A percentile compares a stretch with the other conserved stretches of the same genome.
These are phyloP conservation scores for Lactarius sp. DNA, from an alignment of 768 basidiomycete genomes.

Conservation along the genomic window DNA sequence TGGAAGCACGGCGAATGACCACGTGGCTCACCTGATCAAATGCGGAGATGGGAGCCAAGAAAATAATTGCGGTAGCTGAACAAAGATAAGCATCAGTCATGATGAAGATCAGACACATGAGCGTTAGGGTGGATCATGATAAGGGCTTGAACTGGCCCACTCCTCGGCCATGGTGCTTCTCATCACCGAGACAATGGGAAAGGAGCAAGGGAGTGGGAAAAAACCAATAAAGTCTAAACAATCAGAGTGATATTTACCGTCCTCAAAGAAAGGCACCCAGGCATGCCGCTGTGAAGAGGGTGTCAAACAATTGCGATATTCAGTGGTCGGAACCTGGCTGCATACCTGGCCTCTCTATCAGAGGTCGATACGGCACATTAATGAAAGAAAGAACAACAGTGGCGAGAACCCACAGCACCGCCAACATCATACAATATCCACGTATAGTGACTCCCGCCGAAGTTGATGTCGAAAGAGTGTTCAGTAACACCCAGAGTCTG, in stretches of 20 bases:
- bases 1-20: background rate
- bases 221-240: constrained; percentile 51
- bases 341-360: constrained; percentile 26
- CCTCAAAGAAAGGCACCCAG: constrained; percentile 84
- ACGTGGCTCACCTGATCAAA: constrained; percentile 67
- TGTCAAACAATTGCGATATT: background rate
- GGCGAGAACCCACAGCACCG: constrained; percentile 54
- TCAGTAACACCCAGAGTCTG: constrained; percentile 79
- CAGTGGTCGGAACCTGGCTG: background rate
- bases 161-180: constrained; percentile 3
- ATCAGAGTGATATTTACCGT: constrained; percentile 35
- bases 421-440: constrained; percentile 85
- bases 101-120: background rate
- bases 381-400: background rate
- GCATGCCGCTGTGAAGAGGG: constrained; percentile 52
- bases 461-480: constrained; percentile 63
- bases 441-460: constrained; percentile 57
- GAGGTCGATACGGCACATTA: constrained; percentile 4
- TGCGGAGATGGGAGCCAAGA: constrained; percentile 80
- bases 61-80: constrained; percentile 77
- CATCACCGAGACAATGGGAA: background rate
- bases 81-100: constrained; percentile 13
- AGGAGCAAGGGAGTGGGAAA: constrained; percentile 60
- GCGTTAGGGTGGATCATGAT: constrained; percentile 4
- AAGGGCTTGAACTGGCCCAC: background rate